Evolutionary conservation across 1,139 yeast species (phyloP).

Genomic region (Protomyces arabidopsidicola): DNA sequence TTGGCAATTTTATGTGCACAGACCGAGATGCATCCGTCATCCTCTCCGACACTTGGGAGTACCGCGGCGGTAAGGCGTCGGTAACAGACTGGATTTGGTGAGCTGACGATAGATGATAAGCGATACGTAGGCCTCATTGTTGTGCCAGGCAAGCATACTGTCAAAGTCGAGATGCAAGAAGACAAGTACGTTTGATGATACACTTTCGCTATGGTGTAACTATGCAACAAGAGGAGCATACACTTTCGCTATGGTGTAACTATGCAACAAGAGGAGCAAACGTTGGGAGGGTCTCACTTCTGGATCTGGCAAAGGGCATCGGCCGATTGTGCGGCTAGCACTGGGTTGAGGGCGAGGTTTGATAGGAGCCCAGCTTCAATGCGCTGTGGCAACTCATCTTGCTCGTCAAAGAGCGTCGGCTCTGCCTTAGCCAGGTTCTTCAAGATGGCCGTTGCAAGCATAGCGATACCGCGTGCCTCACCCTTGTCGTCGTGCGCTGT

Average conservation of each 20-base stretch:
- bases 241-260: background rate
- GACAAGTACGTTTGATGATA: background rate
- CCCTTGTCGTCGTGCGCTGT: conserved; percentile 35
- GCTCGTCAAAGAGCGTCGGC: background rate
- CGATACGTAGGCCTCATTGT: conserved; percentile 23
- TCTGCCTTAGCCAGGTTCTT: conserved; percentile 35
- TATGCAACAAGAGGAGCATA: background rate
- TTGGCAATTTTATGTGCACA: conserved; percentile 15
- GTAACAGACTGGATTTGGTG: background rate
- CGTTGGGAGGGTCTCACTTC: background rate
- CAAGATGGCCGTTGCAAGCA: conserved; percentile 42
- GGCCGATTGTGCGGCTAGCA: conserved; percentile 4
- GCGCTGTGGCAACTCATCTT: background rate
- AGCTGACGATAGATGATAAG: conserved; percentile 2
- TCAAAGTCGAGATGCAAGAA: background rate
- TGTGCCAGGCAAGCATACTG: conserved; percentile 12
- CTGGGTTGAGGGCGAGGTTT: conserved; percentile 15
- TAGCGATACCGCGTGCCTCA: conserved; percentile 36
- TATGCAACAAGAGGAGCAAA: background rate
- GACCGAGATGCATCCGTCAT: conserved; percentile 20
- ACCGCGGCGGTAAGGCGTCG: conserved; percentile 3
- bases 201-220: background rate
- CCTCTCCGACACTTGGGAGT: conserved; percentile 10
- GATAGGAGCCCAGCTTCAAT: conserved; percentile 3
- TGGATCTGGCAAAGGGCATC: conserved; percentile 7